phyloP scores from a whole-genome alignment of 148 eudicot species.

The Rhododendron griersonianum region DNA sequence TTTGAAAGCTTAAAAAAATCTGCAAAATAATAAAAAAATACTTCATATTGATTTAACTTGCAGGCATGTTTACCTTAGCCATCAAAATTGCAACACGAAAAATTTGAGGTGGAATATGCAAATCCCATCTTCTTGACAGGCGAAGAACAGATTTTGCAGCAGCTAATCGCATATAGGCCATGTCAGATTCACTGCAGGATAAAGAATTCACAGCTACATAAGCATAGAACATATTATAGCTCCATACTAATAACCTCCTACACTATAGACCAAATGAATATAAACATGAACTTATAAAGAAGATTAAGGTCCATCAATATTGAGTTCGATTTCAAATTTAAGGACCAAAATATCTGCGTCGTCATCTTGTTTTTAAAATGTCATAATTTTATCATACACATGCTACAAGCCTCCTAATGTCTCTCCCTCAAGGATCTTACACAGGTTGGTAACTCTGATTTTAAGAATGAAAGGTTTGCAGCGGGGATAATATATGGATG shows the following conservation, averaged over 20 bases:
- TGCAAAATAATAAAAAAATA: not conserved
- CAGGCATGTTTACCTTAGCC: slow-evolving; percentile 59
- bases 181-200: slow-evolving; percentile 55
- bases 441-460: not conserved
- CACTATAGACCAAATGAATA: not conserved
- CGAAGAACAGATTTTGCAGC: slow-evolving; percentile 83
- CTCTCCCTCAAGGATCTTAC: not conserved
- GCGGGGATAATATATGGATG: not conserved
- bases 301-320: not conserved
- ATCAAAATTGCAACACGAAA: slow-evolving; percentile 57
- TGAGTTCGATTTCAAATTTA: not conserved
- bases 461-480: not conserved
- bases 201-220: slow-evolving; percentile 8
- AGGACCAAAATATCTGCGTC: not conserved
- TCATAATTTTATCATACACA: not conserved
- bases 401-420: not conserved
- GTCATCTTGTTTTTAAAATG: not conserved
- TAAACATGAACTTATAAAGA: not conserved
- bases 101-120: slow-evolving; percentile 65
- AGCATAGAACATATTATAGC: not conserved
- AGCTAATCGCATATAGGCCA: slow-evolving; percentile 58
- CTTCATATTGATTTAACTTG: not conserved
- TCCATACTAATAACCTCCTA: not conserved
- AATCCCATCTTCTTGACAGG: slow-evolving; percentile 91
- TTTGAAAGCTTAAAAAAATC: not conserved